Conservation (phyloP, 108 stramenopile genomes). For the Stephanodiscus minutulus region DNA sequence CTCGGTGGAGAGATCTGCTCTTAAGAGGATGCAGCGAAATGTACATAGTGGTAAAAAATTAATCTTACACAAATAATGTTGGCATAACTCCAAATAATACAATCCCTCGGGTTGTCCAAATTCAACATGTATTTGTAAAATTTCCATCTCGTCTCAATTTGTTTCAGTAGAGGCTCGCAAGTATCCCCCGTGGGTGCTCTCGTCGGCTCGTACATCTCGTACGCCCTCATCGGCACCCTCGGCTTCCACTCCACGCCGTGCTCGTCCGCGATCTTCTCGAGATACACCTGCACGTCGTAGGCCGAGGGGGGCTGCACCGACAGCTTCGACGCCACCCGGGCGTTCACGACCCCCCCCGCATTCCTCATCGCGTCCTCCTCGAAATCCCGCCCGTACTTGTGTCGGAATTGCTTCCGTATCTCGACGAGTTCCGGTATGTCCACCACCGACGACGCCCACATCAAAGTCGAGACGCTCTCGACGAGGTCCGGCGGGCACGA, state of each 20-base stretch:
- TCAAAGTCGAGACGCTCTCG: slow-evolving; percentile 69
- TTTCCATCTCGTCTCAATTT: no score
- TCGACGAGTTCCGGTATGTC: slow-evolving; percentile 82
- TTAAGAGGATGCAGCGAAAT: no score
- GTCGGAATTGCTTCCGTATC: slow-evolving; percentile 81
- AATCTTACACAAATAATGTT: no score
- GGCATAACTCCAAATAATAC: no score
- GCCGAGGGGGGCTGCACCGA: slow-evolving; percentile 86
- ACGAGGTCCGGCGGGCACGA: slow-evolving; percentile 81
- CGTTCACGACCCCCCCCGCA: slow-evolving; percentile 79
- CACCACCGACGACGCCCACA: slow-evolving; percentile 76
- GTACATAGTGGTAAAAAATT: no score
- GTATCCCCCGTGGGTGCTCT: neutral
- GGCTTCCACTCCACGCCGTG: slow-evolving; percentile 86
- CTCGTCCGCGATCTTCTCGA: slow-evolving; percentile 88
- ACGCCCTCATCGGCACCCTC: slow-evolving; percentile 45
- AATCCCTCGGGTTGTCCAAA: no score
- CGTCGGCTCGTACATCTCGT: slow-evolving; percentile 67
- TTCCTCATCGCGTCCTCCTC: slow-evolving; percentile 76
- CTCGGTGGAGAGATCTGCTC: no score
- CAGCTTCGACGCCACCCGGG: slow-evolving; percentile 86
- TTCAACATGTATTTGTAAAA: no score
- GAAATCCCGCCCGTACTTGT: slow-evolving; percentile 88
- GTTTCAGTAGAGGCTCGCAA: no score
- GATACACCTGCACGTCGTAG: slow-evolving; percentile 83